A percentile compares a stretch with the other conserved stretches of the same genome.
phyloP scores from a whole-genome alignment of 106 monocot genomes.

The Dioscorea dumetorum region DNA sequence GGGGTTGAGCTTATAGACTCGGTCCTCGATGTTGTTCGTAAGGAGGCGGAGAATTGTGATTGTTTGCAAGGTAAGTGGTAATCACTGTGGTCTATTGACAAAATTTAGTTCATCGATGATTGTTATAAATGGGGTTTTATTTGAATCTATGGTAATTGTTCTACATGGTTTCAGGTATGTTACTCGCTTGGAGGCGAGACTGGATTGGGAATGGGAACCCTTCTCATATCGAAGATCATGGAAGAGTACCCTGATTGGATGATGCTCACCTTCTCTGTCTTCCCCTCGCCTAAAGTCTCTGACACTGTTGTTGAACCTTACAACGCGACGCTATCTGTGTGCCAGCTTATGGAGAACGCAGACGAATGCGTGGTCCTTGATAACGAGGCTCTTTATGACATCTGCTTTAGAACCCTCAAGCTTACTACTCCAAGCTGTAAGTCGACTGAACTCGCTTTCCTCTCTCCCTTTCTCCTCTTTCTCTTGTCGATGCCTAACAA shows the following conservation, averaged over 20 bases:
- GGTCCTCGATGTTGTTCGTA: slow-evolving; percentile 30
- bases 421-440: slow-evolving; percentile 33
- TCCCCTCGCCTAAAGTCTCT: slow-evolving; percentile 30
- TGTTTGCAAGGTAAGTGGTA: slow-evolving; percentile 18
- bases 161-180: slow-evolving; percentile 25
- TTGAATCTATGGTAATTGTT: background rate
- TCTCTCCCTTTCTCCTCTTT: background rate
- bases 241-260: slow-evolving; percentile 34
- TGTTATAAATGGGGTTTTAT: too few species aligned
- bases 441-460: background rate
- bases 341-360: slow-evolving; percentile 31
- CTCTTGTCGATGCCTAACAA: background rate
- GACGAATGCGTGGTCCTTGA: slow-evolving; percentile 36
- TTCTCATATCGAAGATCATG: slow-evolving; percentile 33
- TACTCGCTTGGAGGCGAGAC: slow-evolving; percentile 28
- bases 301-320: slow-evolving; percentile 32
- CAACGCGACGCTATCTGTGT: slow-evolving; percentile 27
- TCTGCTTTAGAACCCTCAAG: slow-evolving; percentile 38
- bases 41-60: slow-evolving; percentile 37
- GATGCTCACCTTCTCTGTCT: slow-evolving; percentile 35
- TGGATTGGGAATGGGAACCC: slow-evolving; percentile 30
- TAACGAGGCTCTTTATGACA: slow-evolving; percentile 29
- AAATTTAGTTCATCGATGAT: background rate
- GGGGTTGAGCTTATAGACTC: slow-evolving; percentile 34
- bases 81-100: background rate